Base-by-base conservation (phyloP, 768 basidiomycete species). In the Trichaptum fuscoviolaceum region DNA sequence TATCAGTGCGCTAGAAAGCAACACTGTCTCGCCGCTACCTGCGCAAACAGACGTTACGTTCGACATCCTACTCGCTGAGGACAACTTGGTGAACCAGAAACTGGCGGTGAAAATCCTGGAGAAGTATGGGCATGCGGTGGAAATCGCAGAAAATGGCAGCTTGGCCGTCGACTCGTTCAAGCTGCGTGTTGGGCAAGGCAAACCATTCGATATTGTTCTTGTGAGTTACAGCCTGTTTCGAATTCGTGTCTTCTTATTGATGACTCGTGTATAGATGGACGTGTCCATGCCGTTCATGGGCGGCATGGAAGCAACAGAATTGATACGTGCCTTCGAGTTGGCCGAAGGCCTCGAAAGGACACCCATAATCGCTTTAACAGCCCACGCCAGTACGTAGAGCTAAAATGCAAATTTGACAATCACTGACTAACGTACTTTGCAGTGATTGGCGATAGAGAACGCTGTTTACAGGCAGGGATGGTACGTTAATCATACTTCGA, bases 281-380 rank as follows among this genome's bases (percentile, higher is more conserved):
- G 91, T 97, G 17, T 97, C 95, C 12, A 96, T 96, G 94, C 94
- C 95, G 7, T 90, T 96, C 77, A 98, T 99, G 94, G 95, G 96
- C 63, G 96, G 96, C 69, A 94, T 96, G 89, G 96, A 99, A 77
- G 94, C 96, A 1, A 99, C 97, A 0, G 90, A 95, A 69, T 81
- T 93, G 66, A 97, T 98, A 68, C 87, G 96, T 63, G 84, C 86
- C 42, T 93, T 88, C 73, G 96, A 99, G 79, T 79, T 83, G 74
- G 83, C 88, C 68, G 87, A 87, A 69, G 83, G 86, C 8, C 79
- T 94, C 34, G 74, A 85, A 18, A 84, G 88, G 1, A 93, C 88
- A 7, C 96, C 97, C 0, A 99, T 99, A 71, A 94, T 99, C 71
- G 97, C 97, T 0, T 81, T 99, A 57, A 99, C 97, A 0, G 96